A percentile compares a stretch with the other conserved stretches of the same genome.
Conservation (phyloP, 306 rosid genomes). For the Pterocarpus macrocarpus region DNA sequence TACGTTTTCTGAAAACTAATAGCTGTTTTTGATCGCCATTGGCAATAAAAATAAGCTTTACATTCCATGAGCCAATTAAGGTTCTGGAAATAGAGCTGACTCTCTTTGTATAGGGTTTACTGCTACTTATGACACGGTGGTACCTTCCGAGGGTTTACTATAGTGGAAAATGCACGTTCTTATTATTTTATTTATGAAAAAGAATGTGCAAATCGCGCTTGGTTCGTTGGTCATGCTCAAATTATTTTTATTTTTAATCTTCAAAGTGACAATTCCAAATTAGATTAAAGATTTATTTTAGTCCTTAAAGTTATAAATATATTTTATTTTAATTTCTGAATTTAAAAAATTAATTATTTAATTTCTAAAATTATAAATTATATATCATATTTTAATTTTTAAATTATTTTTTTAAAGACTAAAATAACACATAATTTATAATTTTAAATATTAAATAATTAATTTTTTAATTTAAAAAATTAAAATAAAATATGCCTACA, state of each 20-base stretch:
- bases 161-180: not conserved
- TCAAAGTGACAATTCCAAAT: not conserved
- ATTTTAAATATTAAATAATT: no score
- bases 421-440: no score
- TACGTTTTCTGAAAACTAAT: not conserved
- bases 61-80: not conserved
- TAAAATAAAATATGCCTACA: no score
- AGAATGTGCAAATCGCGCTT: no score
- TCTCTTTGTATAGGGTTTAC: not conserved
- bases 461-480: no score
- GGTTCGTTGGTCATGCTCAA: not conserved
- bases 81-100: no score
- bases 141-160: not conserved
- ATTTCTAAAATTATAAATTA: no score
- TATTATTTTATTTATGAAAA: not conserved
- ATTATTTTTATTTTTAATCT: not conserved
- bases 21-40: not conserved
- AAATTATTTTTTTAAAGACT: no score
- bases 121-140: not conserved
- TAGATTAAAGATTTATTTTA: not conserved
- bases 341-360: no score
- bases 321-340: no score
- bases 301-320: no score
- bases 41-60: not conserved
- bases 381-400: no score